Percentiles rank a stretch among this genome's conserved stretches.
phyloP scores from a whole-genome alignment of 805 yeast genomes.

The Metahyphopichia silvanorum region DNA sequence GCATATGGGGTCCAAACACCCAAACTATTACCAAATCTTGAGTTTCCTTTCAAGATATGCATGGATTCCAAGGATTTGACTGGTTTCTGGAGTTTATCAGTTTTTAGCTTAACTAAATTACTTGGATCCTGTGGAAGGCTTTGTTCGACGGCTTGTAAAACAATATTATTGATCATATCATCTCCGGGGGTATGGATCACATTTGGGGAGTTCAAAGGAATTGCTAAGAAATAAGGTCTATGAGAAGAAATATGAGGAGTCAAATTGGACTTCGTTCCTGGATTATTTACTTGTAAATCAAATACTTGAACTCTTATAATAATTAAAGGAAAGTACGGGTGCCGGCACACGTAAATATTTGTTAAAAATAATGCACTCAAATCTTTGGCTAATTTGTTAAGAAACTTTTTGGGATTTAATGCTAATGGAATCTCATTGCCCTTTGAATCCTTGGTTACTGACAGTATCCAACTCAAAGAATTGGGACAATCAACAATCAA shows the following conservation, averaged over 20 bases:
- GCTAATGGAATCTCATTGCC: slow-evolving; percentile 28
- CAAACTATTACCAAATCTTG: slow-evolving; percentile 57
- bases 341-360: slow-evolving; percentile 66
- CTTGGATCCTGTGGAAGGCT: slow-evolving; percentile 46
- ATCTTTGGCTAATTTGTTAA: slow-evolving; percentile 44
- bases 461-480: slow-evolving; percentile 44
- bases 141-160: slow-evolving; percentile 58
- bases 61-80: slow-evolving; percentile 50
- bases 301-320: slow-evolving; percentile 67
- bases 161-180: slow-evolving; percentile 45
- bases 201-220: slow-evolving; percentile 66
- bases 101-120: slow-evolving; percentile 32
- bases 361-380: slow-evolving; percentile 52
- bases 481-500: slow-evolving; percentile 57
- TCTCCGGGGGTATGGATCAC: slow-evolving; percentile 53
- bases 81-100: slow-evolving; percentile 37
- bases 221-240: slow-evolving; percentile 61
- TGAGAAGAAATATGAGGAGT: slow-evolving; percentile 49
- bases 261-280: slow-evolving; percentile 8
- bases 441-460: slow-evolving; percentile 39
- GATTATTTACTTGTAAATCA: slow-evolving; percentile 35
- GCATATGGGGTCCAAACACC: slow-evolving; percentile 80
- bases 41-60: slow-evolving; percentile 57
- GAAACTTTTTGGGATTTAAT: slow-evolving; percentile 50
- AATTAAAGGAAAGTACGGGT: slow-evolving; percentile 58